Evolutionary conservation across 371 early-diverging fungal species (phyloP), one percentile per base, ranked within the genome.

Genomic region (Mortierella sp.): DNA sequence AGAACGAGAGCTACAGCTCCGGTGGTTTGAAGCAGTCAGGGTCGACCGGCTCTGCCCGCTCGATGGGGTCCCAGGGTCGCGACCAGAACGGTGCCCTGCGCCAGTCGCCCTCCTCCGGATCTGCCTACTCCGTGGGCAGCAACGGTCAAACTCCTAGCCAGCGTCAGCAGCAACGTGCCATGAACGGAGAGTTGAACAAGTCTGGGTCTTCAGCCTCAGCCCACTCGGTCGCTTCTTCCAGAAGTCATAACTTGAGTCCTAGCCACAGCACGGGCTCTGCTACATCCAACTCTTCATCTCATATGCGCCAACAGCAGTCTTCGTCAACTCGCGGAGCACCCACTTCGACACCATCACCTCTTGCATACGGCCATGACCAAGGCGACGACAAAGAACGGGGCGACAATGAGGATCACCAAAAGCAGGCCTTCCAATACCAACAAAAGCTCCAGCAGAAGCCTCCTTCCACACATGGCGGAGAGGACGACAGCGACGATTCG

Each of bases 371-470:
- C 73, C 65, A 74, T 63, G 71, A 75, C 63, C 72, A 46, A 44
- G 87, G 82, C 73, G 84, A 83, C 18, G 78, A 81, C 38, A 68
- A 72, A 21, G 78, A 75, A 7, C 72, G 38, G 21, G 51, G 51
- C 12, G 77, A 75, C 10, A 75, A 76, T 46, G 83, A 81, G 75
- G 60, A 87, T 68, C 80, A 83, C 65, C 73, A 84, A 75, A 77
- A 89, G 75, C 85, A 90, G 78, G 84, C 80, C 77, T 77, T 63
- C 68, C 86, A 74, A 74, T 89, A 71, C 80, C 89, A 77, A 65
- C 87, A 70, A 79, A 75, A 80, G 70, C 79, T 87, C 21, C 89
- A 88, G 43, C 87, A 88, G 21, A 80, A 80, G 70, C 88, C 80
- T 21, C 82, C 86, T 0, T 80, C 88, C 35, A 56, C 74, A 46